Percentiles rank a stretch among this genome's conserved stretches.
These are phyloP conservation scores for Hippophae gyantsensis DNA, from an alignment of 306 rosid genomes.

Conservation along the genomic window DNA sequence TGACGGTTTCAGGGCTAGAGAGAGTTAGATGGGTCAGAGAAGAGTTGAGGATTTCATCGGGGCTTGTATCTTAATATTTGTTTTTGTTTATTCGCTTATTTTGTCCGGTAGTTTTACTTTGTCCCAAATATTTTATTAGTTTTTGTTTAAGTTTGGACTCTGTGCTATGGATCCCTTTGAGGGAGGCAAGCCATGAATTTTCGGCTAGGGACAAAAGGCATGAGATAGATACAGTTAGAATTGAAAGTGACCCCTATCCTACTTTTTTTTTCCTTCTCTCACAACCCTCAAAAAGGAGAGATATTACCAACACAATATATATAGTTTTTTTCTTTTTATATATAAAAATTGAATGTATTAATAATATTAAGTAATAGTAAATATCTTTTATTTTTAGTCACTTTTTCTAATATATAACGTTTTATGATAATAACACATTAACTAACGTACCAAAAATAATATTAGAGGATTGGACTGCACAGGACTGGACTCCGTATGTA, in stretches of 20 bases:
- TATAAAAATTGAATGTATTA: too few relatives aligned
- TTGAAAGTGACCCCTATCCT: conserved; percentile 37
- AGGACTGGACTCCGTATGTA: too few relatives aligned
- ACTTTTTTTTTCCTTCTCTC: conserved; percentile 12
- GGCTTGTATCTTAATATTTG: conserved; percentile 2
- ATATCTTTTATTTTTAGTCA: too few relatives aligned
- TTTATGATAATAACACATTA: too few relatives aligned
- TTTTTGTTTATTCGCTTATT: conserved; percentile 9
- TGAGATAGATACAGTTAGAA: conserved; percentile 57
- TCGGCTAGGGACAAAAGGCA: conserved; percentile 79
- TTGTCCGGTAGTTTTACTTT: conserved; percentile 28
- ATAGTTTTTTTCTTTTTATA: too few relatives aligned
- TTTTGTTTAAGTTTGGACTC: conserved; percentile 29
- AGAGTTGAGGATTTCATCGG: background rate
- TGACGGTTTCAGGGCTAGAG: conserved; percentile 21
- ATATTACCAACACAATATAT: too few relatives aligned
- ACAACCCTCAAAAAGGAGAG: conserved; percentile 16
- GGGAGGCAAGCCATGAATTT: conserved; percentile 83
- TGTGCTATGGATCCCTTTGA: conserved; percentile 50
- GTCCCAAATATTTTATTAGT: conserved; percentile 33
- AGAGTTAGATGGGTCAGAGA: conserved; percentile 27
- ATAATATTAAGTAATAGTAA: too few relatives aligned
- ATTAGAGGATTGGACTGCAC: too few relatives aligned
- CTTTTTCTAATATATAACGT: too few relatives aligned
- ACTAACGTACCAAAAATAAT: too few relatives aligned